Evolutionary conservation across 2,329 filamentous ascomycete species (phyloP), one percentile per base, ranked within the genome.

Genomic region (Penicillium fuscoglaucum): DNA sequence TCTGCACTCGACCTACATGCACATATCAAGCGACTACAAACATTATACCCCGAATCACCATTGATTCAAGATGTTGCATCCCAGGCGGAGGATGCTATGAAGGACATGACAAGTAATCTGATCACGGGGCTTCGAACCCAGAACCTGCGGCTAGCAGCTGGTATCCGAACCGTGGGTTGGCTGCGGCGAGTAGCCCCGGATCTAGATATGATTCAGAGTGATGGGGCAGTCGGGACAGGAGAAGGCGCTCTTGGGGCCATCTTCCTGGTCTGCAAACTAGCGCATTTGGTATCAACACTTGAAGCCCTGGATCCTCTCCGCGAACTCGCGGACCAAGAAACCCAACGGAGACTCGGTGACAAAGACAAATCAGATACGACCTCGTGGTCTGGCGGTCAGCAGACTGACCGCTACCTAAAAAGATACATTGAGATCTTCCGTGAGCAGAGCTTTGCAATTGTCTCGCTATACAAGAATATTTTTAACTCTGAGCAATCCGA

Each of bases 391-490:
- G 70, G 86, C 1, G 93, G 93, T 0, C 92, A 96, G 69, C 95
- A 98, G 73, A 97, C 93, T 1, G 95, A 98, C 74, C 85, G 92
- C 52, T 99, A 92, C 69, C 79, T 99, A 44, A 99, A 98, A 75
- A 85, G 93, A 48, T 99, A 96, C 75, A 90, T 99, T 68, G 95
- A 99, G 72, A 92, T 99, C 29, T 98, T 98, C 73, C 89, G 95
- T 52, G 95, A 99, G 76, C 95, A 99, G 75, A 96, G 91, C 72
- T 99, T 99, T 74, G 90, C 89, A 44, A 96, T 98, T 60, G 87
- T 98, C 29, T 96, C 91, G 58, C 91, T 98, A 83, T 97, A 96
- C 75, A 90, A 88, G 68, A 95, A 89, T 68, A 91, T 98, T 55
- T 96, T 96, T 69, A 87, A 89, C 0, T 81, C 84, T 3, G 82